Conservation (phyloP, 73 alveolate species). For the Paraurostyla sp. region DNA sequence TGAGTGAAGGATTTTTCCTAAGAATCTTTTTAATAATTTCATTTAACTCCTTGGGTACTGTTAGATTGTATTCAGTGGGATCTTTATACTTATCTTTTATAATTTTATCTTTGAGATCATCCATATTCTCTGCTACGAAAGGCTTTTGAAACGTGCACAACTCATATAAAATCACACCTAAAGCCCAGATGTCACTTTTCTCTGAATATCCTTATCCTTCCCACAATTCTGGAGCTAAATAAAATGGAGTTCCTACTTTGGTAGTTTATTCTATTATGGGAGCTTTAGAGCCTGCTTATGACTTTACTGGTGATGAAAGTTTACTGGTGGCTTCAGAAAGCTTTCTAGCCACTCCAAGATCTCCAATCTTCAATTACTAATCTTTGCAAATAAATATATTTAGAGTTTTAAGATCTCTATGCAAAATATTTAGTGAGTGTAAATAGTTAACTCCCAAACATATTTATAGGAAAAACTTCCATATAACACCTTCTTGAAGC, state of each 20-base stretch:
- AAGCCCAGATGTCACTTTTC: constrained; percentile 78
- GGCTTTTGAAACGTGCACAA: constrained; percentile 80
- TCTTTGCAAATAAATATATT: constrained; percentile 85
- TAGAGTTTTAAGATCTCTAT: constrained; percentile 90
- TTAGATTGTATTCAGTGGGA: not conserved
- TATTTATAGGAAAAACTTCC: constrained; percentile 91
- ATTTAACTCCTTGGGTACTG: constrained; percentile 24
- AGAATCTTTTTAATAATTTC: constrained; percentile 47
- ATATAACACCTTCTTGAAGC: constrained; percentile 84
- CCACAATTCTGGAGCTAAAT: constrained; percentile 77
- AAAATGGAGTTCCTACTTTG: constrained; percentile 82
- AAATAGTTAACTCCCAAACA: constrained; percentile 87
- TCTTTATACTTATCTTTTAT: constrained; percentile 54
- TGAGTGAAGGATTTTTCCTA: constrained; percentile 40
- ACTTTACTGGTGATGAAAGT: constrained; percentile 81
- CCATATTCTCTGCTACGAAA: constrained; percentile 69
- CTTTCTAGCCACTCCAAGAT: constrained; percentile 93
- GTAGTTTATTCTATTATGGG: constrained; percentile 81
- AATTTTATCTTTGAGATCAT: constrained; percentile 69
- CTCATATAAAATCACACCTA: constrained; percentile 88
- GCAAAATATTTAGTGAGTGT: constrained; percentile 88
- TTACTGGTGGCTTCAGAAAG: constrained; percentile 73
- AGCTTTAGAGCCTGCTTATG: constrained; percentile 58
- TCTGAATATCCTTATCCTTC: constrained; percentile 72
- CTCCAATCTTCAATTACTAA: constrained; percentile 86